Percentiles rank a stretch among this genome's conserved stretches.
Evolutionary conservation across 163 green algal species (phyloP).

Genomic region (Scenedesmus sp.): DNA sequence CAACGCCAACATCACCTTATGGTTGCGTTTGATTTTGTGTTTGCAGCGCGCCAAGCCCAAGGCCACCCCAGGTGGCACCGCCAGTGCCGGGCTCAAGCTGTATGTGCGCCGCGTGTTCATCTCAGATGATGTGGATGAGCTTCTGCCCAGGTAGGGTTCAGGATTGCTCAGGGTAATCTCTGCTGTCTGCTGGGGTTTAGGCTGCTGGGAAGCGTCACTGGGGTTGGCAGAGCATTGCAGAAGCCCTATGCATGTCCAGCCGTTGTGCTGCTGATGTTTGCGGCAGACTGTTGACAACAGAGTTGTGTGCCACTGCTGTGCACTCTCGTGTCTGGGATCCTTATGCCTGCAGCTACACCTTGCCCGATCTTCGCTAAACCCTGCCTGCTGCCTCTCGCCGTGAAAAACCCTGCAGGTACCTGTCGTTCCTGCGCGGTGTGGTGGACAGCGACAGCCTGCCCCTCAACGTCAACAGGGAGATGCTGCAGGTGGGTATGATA

Average conservation of each 20-base stretch:
- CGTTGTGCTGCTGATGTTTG: too few relatives aligned
- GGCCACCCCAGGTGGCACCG: neutral
- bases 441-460: conserved; percentile 98
- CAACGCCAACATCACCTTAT: neutral
- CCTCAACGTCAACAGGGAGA: conserved; percentile 96
- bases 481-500: conserved; percentile 75
- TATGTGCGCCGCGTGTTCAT: conserved; percentile 99
- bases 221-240: too few relatives aligned
- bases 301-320: too few relatives aligned
- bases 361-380: neutral
- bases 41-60: neutral
- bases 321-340: neutral
- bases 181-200: too few relatives aligned
- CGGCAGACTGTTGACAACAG: too few relatives aligned
- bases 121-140: conserved; percentile 95
- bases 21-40: neutral
- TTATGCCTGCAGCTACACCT: neutral
- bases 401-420: conserved; percentile 71
- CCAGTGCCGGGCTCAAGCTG: conserved; percentile 75
- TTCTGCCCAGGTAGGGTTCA: conserved; percentile 88
- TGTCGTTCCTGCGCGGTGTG: conserved; percentile 92
- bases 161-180: too few relatives aligned
- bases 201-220: too few relatives aligned
- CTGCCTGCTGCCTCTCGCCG: neutral
- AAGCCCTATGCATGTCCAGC: neutral